Conservation (phyloP, 768 basidiomycete species). For the Clitopilus hobsonii region DNA sequence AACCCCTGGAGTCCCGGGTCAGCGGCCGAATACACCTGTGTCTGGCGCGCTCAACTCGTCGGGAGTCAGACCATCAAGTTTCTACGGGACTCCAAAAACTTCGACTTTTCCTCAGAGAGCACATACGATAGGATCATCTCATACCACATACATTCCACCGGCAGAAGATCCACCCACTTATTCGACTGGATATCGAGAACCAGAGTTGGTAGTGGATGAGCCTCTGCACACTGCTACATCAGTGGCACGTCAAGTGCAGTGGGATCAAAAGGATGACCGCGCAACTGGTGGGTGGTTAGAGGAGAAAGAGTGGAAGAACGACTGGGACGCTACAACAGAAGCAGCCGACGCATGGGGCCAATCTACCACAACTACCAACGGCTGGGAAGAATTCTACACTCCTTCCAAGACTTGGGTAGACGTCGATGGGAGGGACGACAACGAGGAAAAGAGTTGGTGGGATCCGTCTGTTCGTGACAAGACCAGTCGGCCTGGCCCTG, state of each 20-base stretch:
- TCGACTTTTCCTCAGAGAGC: constrained; percentile 35
- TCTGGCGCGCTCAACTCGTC: constrained; percentile 16
- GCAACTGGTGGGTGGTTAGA: background rate
- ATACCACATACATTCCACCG: constrained; percentile 35
- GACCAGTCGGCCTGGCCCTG: constrained; percentile 59
- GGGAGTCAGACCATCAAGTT: constrained; percentile 28
- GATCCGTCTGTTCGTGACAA: constrained; percentile 41
- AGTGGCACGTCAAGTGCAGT: background rate
- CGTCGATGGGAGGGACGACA: constrained; percentile 56
- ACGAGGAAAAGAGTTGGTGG: constrained; percentile 73
- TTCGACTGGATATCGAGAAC: constrained; percentile 43
- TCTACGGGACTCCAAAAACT: constrained; percentile 32
- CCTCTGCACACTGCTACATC: constrained; percentile 12
- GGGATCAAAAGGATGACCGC: background rate
- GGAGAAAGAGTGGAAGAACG: background rate
- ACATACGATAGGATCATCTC: constrained; percentile 35
- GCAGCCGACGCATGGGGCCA: background rate
- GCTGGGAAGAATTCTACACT: constrained; percentile 16
- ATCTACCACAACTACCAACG: constrained; percentile 6
- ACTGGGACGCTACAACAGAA: background rate
- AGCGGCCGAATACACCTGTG: constrained; percentile 38
- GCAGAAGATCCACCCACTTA: constrained; percentile 34
- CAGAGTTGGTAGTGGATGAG: constrained; percentile 48
- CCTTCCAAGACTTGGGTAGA: constrained; percentile 20
- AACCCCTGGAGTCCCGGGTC: constrained; percentile 32